phyloP scores from a whole-genome alignment of 108 stramenopile species.

The Cyclotella baltica region DNA sequence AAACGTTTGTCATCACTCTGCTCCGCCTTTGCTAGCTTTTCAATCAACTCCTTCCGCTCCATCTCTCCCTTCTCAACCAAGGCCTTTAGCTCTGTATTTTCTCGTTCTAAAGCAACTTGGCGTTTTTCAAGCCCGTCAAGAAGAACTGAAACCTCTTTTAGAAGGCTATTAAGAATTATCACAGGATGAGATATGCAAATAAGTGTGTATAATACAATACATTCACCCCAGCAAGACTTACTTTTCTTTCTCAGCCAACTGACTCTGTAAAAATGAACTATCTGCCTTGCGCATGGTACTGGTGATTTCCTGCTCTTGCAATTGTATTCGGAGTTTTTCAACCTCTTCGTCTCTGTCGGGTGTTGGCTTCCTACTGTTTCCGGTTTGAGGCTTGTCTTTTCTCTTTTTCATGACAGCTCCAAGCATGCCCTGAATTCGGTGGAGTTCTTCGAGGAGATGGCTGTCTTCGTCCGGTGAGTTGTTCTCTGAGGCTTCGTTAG shows the following conservation, averaged over 20 bases:
- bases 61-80: slow-evolving; percentile 19
- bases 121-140: slow-evolving; percentile 77
- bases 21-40: not conserved
- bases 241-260: slow-evolving; percentile 76
- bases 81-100: slow-evolving; percentile 52
- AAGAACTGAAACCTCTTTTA: slow-evolving; percentile 76
- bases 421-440: slow-evolving; percentile 79
- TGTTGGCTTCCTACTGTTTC: slow-evolving; percentile 6
- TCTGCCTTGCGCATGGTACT: slow-evolving; percentile 78
- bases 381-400: slow-evolving; percentile 23
- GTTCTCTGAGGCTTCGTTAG: not conserved
- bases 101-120: slow-evolving; percentile 73
- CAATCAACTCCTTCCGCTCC: not conserved
- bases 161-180: slow-evolving; percentile 38
- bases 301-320: slow-evolving; percentile 66
- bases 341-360: slow-evolving; percentile 64
- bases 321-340: slow-evolving; percentile 66
- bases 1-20: no score
- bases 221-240: no score
- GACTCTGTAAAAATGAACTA: slow-evolving; percentile 71
- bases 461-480: slow-evolving; percentile 41
- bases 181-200: not conserved
- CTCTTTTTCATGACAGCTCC: slow-evolving; percentile 77
- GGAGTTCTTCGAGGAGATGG: slow-evolving; percentile 61
- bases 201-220: not conserved